A percentile compares a stretch with the other conserved stretches of the same genome.
These are phyloP conservation scores for Tetrapisispora taiwanensis DNA, from an alignment of 805 yeast species.

Conservation along the genomic window DNA sequence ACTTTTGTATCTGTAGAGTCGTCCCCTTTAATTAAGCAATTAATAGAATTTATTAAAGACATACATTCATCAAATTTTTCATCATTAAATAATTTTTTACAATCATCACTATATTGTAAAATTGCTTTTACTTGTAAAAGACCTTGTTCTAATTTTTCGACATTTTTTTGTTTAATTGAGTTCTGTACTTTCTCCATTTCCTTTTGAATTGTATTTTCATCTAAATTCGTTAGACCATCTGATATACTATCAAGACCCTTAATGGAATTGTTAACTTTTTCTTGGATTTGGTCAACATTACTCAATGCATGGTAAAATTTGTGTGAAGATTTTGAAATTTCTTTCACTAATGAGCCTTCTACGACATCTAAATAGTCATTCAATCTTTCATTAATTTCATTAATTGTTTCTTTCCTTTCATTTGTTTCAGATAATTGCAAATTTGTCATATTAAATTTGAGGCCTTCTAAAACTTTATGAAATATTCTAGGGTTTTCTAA, in stretches of 20 bases:
- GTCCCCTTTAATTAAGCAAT: conserved; percentile 49
- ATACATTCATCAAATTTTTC: conserved; percentile 46
- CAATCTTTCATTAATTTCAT: conserved; percentile 63
- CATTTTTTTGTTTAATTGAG: conserved; percentile 45
- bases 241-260: conserved; percentile 38
- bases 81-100: conserved; percentile 16
- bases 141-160: conserved; percentile 52
- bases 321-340: conserved; percentile 74
- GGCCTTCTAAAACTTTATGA: conserved; percentile 56
- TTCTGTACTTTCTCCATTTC: conserved; percentile 44
- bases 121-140: conserved; percentile 40
- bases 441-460: conserved; percentile 33
- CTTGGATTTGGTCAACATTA: conserved; percentile 57
- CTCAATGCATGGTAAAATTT: conserved; percentile 78
- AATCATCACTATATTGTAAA: conserved; percentile 36
- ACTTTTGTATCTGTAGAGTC: conserved; percentile 19
- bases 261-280: conserved; percentile 43
- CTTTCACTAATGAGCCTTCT: conserved; percentile 69
- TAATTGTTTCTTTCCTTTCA: conserved; percentile 37
- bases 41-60: conserved; percentile 46
- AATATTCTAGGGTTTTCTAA: conserved; percentile 84
- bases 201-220: conserved; percentile 38
- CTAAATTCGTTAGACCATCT: conserved; percentile 36
- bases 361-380: conserved; percentile 78
- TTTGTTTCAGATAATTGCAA: conserved; percentile 24